Evolutionary conservation across 768 basidiomycete genomes (phyloP), one percentile per base, ranked within the genome.

Genomic region (Psilocybe sp.): DNA sequence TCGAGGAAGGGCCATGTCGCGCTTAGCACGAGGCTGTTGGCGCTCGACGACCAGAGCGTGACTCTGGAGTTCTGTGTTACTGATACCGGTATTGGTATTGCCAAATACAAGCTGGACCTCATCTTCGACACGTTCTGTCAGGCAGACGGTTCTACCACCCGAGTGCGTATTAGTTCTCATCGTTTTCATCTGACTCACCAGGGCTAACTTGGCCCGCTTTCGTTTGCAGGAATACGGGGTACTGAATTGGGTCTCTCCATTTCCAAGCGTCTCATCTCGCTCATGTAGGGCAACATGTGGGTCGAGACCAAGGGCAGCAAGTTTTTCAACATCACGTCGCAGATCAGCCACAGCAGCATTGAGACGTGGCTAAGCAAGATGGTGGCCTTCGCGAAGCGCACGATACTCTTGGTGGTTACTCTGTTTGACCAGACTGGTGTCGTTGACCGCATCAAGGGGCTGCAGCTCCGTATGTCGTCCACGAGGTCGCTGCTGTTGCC

Each of bases 101-200:
- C 96, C 49, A 93, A 94, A 65, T 97, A 98, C 68, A 98, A 98
- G 74, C 73, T 98, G 57, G 96, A 95, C 63, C 76, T 98, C 62
- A 98, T 98, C 65, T 99, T 98, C 70, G 97, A 99, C 64, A 98
- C 97, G 1, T 99, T 99, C 71, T 93, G 92, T 58, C 97, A 98
- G 64, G 97, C 97, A 0, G 97, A 98, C 74, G 97, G 97, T 19
- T 98, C 94, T 8, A 98, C 97, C 4, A 98, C 95, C 4, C 71
- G 96, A 62, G 92, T 91, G 59, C 38, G 86, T 74, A 41, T 46
- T 52, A 46, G n/a, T n/a, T n/a, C 23, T 53, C 31, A n/a, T 52
- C 51, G 41, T 12, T 48, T 13, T 44, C 40, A 43, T 36, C 33
- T 34, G 20, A 16, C 3, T 38, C 23, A 28, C 23, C 7, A 28